phyloP scores from a whole-genome alignment of 106 monocot species.

The Dactylorhiza incarnata region DNA sequence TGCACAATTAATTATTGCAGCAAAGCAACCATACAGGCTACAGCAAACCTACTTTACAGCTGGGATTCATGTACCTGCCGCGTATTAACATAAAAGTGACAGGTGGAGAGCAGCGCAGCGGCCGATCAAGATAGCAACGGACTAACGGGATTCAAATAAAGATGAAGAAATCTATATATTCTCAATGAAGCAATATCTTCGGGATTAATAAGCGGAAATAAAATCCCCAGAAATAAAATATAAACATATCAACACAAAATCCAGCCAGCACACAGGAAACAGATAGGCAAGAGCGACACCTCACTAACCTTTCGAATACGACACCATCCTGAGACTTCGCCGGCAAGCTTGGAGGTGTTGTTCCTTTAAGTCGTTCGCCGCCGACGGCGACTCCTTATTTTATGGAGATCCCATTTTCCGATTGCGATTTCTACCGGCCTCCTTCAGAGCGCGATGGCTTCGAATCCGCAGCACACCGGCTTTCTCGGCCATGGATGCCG shows the following conservation, averaged over 20 bases:
- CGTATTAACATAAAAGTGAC: neutral
- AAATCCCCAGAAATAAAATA: no score
- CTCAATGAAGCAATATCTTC: neutral
- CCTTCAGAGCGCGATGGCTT: slow-evolving; percentile 3
- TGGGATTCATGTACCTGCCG: neutral
- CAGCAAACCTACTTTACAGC: neutral
- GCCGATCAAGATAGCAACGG: neutral
- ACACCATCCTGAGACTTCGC: neutral
- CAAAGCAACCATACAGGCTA: neutral
- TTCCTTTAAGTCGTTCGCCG: neutral
- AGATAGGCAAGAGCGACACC: neutral
- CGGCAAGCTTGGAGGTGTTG: neutral
- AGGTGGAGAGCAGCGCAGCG: neutral
- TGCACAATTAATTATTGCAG: neutral
- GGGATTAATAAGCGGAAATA: no score
- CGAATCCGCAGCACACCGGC: neutral
- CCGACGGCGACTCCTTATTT: neutral
- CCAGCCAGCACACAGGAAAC: neutral
- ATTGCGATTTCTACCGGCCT: neutral
- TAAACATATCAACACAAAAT: neutral
- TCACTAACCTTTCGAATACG: neutral
- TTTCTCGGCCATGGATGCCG: no score
- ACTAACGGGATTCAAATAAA: neutral
- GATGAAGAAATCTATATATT: neutral
- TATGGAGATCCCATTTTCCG: neutral